A percentile compares a stretch with the other conserved stretches of the same genome.
phyloP scores from a whole-genome alignment of 2,329 filamentous ascomycete species.

The Trichoderma cornu-damae region DNA sequence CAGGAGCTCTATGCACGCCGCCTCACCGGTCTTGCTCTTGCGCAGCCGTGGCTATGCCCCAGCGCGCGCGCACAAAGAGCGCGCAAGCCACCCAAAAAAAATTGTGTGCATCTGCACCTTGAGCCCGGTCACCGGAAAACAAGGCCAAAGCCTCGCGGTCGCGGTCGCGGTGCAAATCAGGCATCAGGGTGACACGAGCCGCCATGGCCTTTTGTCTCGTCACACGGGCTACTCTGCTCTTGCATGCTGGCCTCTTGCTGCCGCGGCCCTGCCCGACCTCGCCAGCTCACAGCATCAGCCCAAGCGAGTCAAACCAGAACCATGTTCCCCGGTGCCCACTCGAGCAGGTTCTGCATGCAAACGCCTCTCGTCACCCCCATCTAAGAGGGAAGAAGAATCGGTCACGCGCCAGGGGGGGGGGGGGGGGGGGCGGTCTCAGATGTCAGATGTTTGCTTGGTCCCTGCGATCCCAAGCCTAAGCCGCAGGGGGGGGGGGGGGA shows the following conservation, averaged over 20 bases:
- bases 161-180: slow-evolving; percentile 7
- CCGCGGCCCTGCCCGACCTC: slow-evolving; percentile 11
- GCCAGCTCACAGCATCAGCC: slow-evolving; percentile 3
- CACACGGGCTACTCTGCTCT: slow-evolving; percentile 9
- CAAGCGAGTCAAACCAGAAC: slow-evolving; percentile 15
- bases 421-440: too few relatives aligned
- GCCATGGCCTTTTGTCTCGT: not conserved
- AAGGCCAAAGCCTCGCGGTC: not conserved
- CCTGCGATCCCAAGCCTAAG: not conserved
- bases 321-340: slow-evolving; percentile 15
- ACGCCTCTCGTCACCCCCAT: slow-evolving; percentile 9
- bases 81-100: slow-evolving; percentile 4
- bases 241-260: slow-evolving; percentile 12
- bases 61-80: slow-evolving; percentile 5
- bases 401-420: slow-evolving; percentile 7
- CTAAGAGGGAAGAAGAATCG: not conserved
- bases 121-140: not conserved
- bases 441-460: not conserved
- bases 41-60: slow-evolving; percentile 12
- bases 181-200: slow-evolving; percentile 16
- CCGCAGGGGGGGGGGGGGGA: not conserved
- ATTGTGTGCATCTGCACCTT: not conserved
- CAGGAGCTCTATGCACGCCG: not conserved
- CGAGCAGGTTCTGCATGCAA: slow-evolving; percentile 2
- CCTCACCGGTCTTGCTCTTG: slow-evolving; percentile 8